Conservation (phyloP, 306 rosid genomes). For the Inga oerstediana region DNA sequence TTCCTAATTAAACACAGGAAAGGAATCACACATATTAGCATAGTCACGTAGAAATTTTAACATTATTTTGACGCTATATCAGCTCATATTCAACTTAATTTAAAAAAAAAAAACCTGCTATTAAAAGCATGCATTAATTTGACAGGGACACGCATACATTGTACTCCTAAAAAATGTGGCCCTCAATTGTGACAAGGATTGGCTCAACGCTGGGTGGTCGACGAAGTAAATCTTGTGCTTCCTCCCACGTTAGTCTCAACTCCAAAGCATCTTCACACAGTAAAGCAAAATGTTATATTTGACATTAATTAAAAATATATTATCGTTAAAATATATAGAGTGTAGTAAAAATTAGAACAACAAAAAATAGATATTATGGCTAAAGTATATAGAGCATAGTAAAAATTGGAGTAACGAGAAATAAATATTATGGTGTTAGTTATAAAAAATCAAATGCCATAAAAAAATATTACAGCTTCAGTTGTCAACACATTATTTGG, state of each 20-base stretch:
- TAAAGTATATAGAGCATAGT: too few species aligned
- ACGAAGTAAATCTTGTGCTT: conserved; percentile 97
- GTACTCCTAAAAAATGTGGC: conserved; percentile 91
- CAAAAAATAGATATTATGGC: too few species aligned
- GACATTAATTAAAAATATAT: too few species aligned
- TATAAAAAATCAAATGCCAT: too few species aligned
- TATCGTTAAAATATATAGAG: too few species aligned
- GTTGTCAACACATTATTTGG: too few species aligned
- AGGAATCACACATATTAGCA: conserved; percentile 31
- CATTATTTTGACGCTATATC: conserved; percentile 12
- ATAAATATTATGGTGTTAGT: too few species aligned
- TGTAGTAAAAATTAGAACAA: too few species aligned
- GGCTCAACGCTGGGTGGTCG: conserved; percentile 84
- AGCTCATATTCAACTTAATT: conserved; percentile 7
- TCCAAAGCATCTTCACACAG: conserved; percentile 74
- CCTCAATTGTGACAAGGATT: conserved; percentile 82
- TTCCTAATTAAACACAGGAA: conserved; percentile 60
- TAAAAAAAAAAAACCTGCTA: background rate
- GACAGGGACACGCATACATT: conserved; percentile 61
- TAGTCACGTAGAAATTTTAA: conserved; percentile 29
- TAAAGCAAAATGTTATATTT: too few species aligned
- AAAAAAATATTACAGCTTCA: too few species aligned
- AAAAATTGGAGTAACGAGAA: too few species aligned
- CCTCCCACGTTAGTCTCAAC: conserved; percentile 96
- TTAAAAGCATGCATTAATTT: conserved; percentile 14